Percentiles rank a stretch among this genome's conserved stretches.
Conservation (phyloP, 148 eudicot species). For the Gaultheria prostrata region DNA sequence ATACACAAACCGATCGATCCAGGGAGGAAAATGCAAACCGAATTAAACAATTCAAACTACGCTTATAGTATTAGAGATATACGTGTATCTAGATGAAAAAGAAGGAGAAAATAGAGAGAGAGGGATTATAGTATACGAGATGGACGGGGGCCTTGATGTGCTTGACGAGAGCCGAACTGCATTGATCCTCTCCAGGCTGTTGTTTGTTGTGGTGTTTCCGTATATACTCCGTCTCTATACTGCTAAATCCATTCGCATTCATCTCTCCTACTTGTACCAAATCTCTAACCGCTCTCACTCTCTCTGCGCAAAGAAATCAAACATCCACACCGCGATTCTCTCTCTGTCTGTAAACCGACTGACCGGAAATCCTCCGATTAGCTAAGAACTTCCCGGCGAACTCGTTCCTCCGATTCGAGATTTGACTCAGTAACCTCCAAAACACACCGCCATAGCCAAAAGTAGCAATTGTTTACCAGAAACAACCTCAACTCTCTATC, state of each 20-base stretch:
- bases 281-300: not conserved
- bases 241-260: slow-evolving; percentile 37
- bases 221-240: slow-evolving; percentile 47
- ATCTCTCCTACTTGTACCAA: slow-evolving; percentile 16
- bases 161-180: slow-evolving; percentile 69
- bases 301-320: not conserved
- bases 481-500: slow-evolving; percentile 9
- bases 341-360: not conserved
- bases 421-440: not conserved
- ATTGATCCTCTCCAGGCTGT: slow-evolving; percentile 54
- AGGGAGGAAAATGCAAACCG: not conserved
- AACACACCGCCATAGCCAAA: slow-evolving; percentile 14
- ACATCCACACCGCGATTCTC: not conserved
- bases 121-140: slow-evolving; percentile 37
- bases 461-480: slow-evolving; percentile 1
- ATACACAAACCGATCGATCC: not conserved
- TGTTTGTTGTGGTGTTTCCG: slow-evolving; percentile 58
- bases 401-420: not conserved
- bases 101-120: not conserved
- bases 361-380: slow-evolving; percentile 16
- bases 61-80: not conserved
- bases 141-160: slow-evolving; percentile 82
- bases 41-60: not conserved
- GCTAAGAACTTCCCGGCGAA: not conserved
- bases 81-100: not conserved